These are phyloP conservation scores for Talaromyces albobiverticillius DNA, from an alignment of 2,329 filamentous ascomycete genomes.

Conservation along the genomic window DNA sequence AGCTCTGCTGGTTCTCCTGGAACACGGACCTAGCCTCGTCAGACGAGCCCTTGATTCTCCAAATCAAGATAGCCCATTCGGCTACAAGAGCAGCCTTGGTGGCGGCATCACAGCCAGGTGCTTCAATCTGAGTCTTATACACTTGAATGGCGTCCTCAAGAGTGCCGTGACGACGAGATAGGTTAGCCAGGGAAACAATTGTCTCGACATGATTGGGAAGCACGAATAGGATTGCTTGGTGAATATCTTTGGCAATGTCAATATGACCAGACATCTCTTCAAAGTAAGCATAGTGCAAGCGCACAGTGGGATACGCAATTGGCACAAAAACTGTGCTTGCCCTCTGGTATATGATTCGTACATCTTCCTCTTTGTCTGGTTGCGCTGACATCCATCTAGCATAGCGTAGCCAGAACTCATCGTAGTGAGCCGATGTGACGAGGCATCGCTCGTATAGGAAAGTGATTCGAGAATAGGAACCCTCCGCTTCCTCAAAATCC, in stretches of 20 bases:
- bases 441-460: constrained; percentile 93
- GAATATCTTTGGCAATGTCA: constrained; percentile 78
- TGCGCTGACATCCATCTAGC: constrained; percentile 88
- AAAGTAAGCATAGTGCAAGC: constrained; percentile 90
- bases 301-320: constrained; percentile 76
- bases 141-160: constrained; percentile 81
- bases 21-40: constrained; percentile 83
- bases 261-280: constrained; percentile 79
- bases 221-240: constrained; percentile 71
- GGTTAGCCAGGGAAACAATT: constrained; percentile 81
- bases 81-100: constrained; percentile 84
- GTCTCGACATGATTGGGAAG: constrained; percentile 83
- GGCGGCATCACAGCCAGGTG: constrained; percentile 67
- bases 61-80: constrained; percentile 82
- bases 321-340: constrained; percentile 83
- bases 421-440: constrained; percentile 89
- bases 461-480: constrained; percentile 68
- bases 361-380: constrained; percentile 77
- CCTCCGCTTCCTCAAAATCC: constrained; percentile 88
- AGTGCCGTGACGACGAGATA: constrained; percentile 78
- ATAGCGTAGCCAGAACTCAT: constrained; percentile 98
- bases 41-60: constrained; percentile 78
- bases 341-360: constrained; percentile 86
- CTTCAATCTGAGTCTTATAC: constrained; percentile 77
- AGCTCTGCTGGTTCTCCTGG: constrained; percentile 76